These are phyloP conservation scores for Cocos nucifera DNA, from an alignment of 176 grass and related monocot genomes.

Conservation along the genomic window DNA sequence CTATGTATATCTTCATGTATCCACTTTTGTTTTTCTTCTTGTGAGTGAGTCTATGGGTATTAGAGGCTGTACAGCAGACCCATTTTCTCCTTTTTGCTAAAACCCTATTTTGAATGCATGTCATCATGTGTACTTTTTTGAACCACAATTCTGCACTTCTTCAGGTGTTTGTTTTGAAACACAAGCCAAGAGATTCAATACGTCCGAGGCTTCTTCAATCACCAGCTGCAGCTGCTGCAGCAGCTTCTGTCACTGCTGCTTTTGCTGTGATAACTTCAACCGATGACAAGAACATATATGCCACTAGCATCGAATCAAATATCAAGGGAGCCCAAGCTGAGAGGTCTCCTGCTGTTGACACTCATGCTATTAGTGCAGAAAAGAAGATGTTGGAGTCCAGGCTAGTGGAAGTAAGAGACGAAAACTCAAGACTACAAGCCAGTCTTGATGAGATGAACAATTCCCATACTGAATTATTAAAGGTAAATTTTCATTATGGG, in stretches of 20 bases:
- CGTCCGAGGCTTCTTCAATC: conserved; percentile 78
- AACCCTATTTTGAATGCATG: too few species aligned
- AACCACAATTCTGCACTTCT: conserved; percentile 7
- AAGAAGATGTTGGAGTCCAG: conserved; percentile 51
- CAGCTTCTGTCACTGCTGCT: conserved; percentile 79
- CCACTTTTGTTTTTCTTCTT: too few species aligned
- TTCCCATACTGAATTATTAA: conserved; percentile 53
- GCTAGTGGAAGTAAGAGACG: conserved; percentile 47
- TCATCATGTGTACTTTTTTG: too few species aligned
- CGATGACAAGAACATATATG: conserved; percentile 48
- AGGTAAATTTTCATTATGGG: conserved; percentile 44
- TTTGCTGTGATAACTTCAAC: conserved; percentile 64
- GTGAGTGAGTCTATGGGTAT: too few species aligned
- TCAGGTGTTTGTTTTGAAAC: conserved; percentile 84
- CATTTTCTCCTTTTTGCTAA: too few species aligned
- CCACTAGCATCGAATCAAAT: conserved; percentile 39
- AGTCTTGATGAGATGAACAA: conserved; percentile 53
- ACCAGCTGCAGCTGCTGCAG: conserved; percentile 54
- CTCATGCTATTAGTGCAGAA: conserved; percentile 40
- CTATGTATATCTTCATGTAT: too few species aligned
- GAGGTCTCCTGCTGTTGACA: conserved; percentile 32
- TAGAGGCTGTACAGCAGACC: too few species aligned
- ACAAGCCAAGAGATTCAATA: conserved; percentile 45
- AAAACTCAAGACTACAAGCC: conserved; percentile 59
- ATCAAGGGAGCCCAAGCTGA: conserved; percentile 49